A percentile compares a stretch with the other conserved stretches of the same genome.
Conservation (phyloP, 805 yeast genomes). For the Jamesozyma gamospora region DNA sequence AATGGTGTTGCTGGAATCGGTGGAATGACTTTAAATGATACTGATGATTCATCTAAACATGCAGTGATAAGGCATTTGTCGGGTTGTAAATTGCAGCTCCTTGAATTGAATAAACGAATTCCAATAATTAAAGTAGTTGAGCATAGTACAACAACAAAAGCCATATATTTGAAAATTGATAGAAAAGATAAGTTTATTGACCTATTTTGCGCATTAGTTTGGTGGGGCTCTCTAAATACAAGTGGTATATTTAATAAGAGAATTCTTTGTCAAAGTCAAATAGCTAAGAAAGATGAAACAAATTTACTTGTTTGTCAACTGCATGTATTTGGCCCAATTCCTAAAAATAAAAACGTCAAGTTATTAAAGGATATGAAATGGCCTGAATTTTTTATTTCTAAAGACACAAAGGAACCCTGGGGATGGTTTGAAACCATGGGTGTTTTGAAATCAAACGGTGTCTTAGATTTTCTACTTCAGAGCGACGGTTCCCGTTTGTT, state of each 20-base stretch:
- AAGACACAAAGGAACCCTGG: conserved; percentile 26
- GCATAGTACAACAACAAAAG: neutral
- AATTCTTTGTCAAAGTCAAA: conserved; percentile 5
- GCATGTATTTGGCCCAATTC: conserved; percentile 52
- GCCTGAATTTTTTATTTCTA: conserved; percentile 1
- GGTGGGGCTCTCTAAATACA: conserved; percentile 49
- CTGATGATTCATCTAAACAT: neutral
- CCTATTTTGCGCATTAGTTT: conserved; percentile 37
- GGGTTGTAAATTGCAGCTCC: conserved; percentile 15
- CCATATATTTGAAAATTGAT: conserved; percentile 12
- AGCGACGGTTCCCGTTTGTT: conserved; percentile 53
- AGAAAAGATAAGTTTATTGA: conserved; percentile 29
- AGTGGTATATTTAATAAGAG: conserved; percentile 46
- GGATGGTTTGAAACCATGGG: conserved; percentile 73
- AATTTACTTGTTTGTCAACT: conserved; percentile 52
- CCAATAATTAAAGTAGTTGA: conserved; percentile 16
- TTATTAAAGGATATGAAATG: conserved; percentile 1
- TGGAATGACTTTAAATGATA: neutral
- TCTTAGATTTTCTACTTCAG: conserved; percentile 49
- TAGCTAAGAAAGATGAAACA: neutral
- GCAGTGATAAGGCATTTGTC: conserved; percentile 20
- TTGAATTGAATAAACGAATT: conserved; percentile 4
- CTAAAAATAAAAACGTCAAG: conserved; percentile 11
- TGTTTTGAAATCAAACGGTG: conserved; percentile 53
- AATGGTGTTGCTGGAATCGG: conserved; percentile 1